Base-by-base conservation (phyloP, 2,329 filamentous ascomycete genomes). In the Nakataea oryzae region DNA sequence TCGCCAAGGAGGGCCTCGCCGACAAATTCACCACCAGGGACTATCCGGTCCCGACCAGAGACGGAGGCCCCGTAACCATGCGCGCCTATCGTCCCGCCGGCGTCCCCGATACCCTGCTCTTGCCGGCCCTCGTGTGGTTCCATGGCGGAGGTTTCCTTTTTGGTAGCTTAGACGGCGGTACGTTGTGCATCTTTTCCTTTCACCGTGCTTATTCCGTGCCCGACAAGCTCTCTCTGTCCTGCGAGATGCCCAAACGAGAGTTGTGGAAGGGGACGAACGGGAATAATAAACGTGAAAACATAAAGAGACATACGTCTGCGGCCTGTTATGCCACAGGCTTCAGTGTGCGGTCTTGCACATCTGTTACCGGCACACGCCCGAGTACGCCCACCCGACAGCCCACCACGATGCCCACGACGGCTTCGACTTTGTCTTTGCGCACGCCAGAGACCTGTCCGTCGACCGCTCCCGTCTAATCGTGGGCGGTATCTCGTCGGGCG, bases 311-410 rank as follows among this genome's bases (percentile, higher is more conserved):
- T 58, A 58, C 21, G 56, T 58, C 29, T 58, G 56, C 27, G 56
- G 27, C 14, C 27, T 58, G 56, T 13, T 58, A 13, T 29, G 56
- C 28, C 29, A 58, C 29, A 5, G 29, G 21, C 56, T 58, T 13
- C 56, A 32, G 13, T 58, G 56, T 24, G 69, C 77, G 0, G 78
- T 84, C 0, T 63, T 83, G 3, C 80, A 81, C 60, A 71, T 82
- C 21, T 79, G 79, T 62, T 83, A 84, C 66, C 76, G 81, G 0
- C 81, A 83, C 68, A 81, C 80, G 0, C 80, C 81, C 0, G 76
- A 82, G 62, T 69, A 77, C 59, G 65, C 61, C 1, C 81, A 76
- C 63, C 79, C 81, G 0, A 76, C 74, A 0, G 73, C 78, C 1
- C 79, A 76, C 74, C 63, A 78, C 62, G 82, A 85, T 62, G 70